A percentile compares a stretch with the other conserved stretches of the same genome.
These are phyloP conservation scores for Allium fistulosum DNA, from an alignment of 106 monocot species.

Conservation along the genomic window DNA sequence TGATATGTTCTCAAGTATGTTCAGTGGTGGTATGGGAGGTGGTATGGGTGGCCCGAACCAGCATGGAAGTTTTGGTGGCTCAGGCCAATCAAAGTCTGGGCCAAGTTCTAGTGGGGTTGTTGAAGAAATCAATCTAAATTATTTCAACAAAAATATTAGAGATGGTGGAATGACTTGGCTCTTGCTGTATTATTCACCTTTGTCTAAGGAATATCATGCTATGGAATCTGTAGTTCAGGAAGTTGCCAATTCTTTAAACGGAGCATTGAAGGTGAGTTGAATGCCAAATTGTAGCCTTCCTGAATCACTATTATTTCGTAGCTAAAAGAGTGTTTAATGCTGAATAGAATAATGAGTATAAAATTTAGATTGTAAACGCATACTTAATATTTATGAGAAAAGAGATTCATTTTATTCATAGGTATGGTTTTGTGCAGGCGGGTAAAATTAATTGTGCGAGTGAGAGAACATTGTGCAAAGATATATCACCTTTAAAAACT, in stretches of 20 bases:
- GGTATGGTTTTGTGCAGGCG: conserved; percentile 25
- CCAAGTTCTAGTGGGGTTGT: conserved; percentile 19
- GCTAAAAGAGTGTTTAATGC: too few species aligned
- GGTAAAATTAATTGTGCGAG: conserved; percentile 70
- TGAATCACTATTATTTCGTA: too few species aligned
- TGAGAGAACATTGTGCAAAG: conserved; percentile 62
- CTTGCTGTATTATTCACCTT: conserved; percentile 56
- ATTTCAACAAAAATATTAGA: conserved; percentile 53
- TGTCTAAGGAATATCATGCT: conserved; percentile 31
- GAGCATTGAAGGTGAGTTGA: conserved; percentile 60
- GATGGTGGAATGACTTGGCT: conserved; percentile 88
- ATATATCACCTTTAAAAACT: conserved; percentile 28
- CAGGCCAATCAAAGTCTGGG: conserved; percentile 20
- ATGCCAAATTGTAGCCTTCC: too few species aligned
- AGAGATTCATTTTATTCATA: too few species aligned
- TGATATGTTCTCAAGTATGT: conserved; percentile 75
- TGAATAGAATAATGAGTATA: too few species aligned
- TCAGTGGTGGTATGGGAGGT: conserved; percentile 40
- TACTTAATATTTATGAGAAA: too few species aligned
- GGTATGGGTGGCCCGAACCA: conserved; percentile 23
- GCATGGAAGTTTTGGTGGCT: conserved; percentile 7
- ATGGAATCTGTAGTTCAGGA: conserved; percentile 65
- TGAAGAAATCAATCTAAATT: conserved; percentile 28
- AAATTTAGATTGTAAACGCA: too few species aligned
- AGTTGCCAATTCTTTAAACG: conserved; percentile 46